Evolutionary conservation across 2,329 filamentous ascomycete genomes (phyloP).

Genomic region (Tolypocladium guangdongense): DNA sequence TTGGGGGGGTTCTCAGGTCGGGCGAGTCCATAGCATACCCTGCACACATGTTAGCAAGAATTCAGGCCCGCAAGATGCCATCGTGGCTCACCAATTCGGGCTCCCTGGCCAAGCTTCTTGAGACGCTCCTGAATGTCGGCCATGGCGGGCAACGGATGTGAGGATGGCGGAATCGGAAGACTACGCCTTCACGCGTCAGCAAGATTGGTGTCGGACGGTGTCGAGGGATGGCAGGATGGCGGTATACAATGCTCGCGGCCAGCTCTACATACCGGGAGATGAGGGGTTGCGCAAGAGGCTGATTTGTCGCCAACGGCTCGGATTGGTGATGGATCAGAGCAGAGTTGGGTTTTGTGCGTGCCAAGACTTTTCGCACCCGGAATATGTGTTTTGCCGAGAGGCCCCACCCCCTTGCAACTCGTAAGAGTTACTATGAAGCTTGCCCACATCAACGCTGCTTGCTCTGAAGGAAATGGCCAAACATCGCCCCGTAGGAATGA

Average conservation of each 20-base stretch:
- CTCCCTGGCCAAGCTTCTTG: constrained; percentile 44
- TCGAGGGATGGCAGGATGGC: background rate
- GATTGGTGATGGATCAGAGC: constrained; percentile 24
- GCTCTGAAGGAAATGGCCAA: background rate
- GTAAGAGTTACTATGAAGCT: too few species aligned
- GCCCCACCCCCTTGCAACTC: background rate
- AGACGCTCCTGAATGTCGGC: constrained; percentile 47
- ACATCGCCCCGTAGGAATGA: background rate
- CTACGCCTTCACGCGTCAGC: constrained; percentile 5
- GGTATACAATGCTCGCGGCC: background rate
- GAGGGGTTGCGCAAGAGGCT: constrained; percentile 21
- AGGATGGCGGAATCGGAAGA: constrained; percentile 9
- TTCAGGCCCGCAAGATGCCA: background rate
- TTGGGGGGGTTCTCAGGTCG: constrained; percentile 5
- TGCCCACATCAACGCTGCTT: background rate
- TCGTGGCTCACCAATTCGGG: constrained; percentile 54
- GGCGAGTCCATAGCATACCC: constrained; percentile 23
- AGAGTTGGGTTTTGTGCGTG: constrained; percentile 33
- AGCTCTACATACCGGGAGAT: constrained; percentile 21
- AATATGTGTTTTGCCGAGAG: constrained; percentile 26
- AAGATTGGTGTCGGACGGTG: background rate
- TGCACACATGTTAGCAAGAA: constrained; percentile 6
- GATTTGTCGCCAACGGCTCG: constrained; percentile 23
- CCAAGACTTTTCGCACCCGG: constrained; percentile 32
- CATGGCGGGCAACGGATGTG: constrained; percentile 30